Conservation (phyloP, 495 filamentous ascomycete species). For the Staphylotrichum tortipilum region DNA sequence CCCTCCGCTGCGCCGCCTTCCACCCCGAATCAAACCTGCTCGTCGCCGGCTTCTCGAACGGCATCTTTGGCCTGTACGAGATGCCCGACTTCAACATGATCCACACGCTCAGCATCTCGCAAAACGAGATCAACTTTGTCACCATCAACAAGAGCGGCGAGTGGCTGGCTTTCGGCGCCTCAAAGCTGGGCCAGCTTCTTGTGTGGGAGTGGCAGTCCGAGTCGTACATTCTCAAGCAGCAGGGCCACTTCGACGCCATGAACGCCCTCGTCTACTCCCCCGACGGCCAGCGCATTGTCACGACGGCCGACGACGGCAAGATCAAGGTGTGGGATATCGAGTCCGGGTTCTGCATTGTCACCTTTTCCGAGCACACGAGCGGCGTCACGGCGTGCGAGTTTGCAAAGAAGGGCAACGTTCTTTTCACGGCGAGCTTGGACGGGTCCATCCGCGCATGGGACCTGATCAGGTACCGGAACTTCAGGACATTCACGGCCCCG, state of each 20-base stretch:
- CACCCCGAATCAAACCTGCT: conserved; percentile 79
- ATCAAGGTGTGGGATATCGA: conserved; percentile 97
- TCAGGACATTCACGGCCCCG: conserved; percentile 90
- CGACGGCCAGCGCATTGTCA: conserved; percentile 86
- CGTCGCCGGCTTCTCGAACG: conserved; percentile 89
- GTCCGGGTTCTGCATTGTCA: conserved; percentile 95
- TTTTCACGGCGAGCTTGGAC: conserved; percentile 91
- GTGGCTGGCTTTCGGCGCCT: conserved; percentile 97
- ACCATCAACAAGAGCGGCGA: conserved; percentile 88
- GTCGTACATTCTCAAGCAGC: conserved; percentile 97
- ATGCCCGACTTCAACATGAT: conserved; percentile 96
- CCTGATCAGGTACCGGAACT: conserved; percentile 91
- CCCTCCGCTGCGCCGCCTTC: conserved; percentile 79
- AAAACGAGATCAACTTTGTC: conserved; percentile 89
- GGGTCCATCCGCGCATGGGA: conserved; percentile 95
- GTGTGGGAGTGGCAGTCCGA: conserved; percentile 99
- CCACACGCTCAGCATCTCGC: conserved; percentile 83
- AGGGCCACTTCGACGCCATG: conserved; percentile 95
- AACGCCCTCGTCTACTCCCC: conserved; percentile 89
- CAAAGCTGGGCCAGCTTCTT: conserved; percentile 83
- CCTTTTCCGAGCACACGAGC: conserved; percentile 93
- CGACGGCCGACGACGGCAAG: conserved; percentile 90
- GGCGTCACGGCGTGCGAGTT: conserved; percentile 95
- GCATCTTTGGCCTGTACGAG: conserved; percentile 87
- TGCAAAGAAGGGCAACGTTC: conserved; percentile 83